Percentiles rank a stretch among this genome's conserved stretches.
These are phyloP conservation scores for Parasarocladium wereldwijsianum DNA, from an alignment of 2,329 filamentous ascomycete species.

Conservation along the genomic window DNA sequence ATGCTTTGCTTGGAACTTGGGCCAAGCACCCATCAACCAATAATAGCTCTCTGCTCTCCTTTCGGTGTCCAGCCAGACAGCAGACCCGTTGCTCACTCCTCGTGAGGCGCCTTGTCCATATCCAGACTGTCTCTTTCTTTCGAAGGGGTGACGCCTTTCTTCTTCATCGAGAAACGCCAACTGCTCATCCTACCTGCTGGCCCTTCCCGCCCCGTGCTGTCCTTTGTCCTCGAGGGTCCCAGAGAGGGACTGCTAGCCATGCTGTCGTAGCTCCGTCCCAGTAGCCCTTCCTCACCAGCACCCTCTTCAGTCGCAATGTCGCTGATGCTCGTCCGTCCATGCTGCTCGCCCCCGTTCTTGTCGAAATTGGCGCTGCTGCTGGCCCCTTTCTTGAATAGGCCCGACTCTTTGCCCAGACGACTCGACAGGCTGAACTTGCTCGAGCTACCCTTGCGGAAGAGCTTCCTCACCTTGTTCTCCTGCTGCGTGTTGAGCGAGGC, in stretches of 20 bases:
- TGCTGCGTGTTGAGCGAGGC: conserved; percentile 15
- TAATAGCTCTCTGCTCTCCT: too few relatives aligned
- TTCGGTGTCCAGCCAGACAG: too few relatives aligned
- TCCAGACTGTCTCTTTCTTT: conserved; percentile 39
- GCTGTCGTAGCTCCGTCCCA: conserved; percentile 41
- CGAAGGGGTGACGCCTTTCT: conserved; percentile 29
- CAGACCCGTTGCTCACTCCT: conserved; percentile 11
- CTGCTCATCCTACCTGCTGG: conserved; percentile 33
- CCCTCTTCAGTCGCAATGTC: conserved; percentile 31
- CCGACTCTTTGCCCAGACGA: conserved; percentile 36
- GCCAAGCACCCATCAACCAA: too few relatives aligned
- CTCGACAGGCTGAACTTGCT: conserved; percentile 51
- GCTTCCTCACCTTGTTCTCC: conserved; percentile 33
- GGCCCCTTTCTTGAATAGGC: conserved; percentile 43
- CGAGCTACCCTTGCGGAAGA: conserved; percentile 51
- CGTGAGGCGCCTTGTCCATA: conserved; percentile 24
- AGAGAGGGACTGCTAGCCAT: conserved; percentile 40
- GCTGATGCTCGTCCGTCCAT: conserved; percentile 44
- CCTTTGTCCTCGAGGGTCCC: conserved; percentile 32
- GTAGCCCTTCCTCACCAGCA: conserved; percentile 15
- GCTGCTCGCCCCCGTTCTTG: conserved; percentile 34
- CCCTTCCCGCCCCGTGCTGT: too few relatives aligned
- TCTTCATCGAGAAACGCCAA: conserved; percentile 44
- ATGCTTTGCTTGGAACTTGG: too few relatives aligned
- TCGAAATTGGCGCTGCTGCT: conserved; percentile 43